Evolutionary conservation across 257 asterid genomes (phyloP).

Genomic region (Galeopsis tetrahit): DNA sequence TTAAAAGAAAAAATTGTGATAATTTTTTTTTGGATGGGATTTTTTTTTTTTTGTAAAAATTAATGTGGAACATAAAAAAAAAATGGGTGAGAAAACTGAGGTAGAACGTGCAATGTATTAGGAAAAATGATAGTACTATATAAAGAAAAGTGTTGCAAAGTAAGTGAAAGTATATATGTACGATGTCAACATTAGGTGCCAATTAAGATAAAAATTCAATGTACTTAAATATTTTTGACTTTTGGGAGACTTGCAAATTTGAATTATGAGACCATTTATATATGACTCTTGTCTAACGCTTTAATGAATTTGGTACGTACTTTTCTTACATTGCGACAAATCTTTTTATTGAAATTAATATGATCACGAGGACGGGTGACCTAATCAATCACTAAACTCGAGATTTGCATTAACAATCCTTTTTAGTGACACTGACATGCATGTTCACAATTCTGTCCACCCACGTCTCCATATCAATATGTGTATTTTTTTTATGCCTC

Average conservation of each 20-base stretch:
- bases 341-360: neutral
- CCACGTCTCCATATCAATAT: neutral
- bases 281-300: conserved; percentile 19
- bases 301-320: conserved; percentile 15
- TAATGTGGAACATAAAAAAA: too few relatives aligned
- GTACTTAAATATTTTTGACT: conserved; percentile 10
- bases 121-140: too few relatives aligned
- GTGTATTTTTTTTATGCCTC: too few relatives aligned
- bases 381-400: conserved; percentile 33
- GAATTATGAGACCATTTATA: conserved; percentile 6
- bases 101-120: too few relatives aligned
- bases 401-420: neutral
- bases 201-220: conserved; percentile 17
- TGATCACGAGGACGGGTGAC: conserved; percentile 30
- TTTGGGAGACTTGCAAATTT: conserved; percentile 17
- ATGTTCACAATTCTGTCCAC: neutral
- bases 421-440: neutral
- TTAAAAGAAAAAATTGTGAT: too few relatives aligned
- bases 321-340: neutral
- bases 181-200: conserved; percentile 46
- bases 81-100: too few relatives aligned
- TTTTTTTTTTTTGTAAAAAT: too few relatives aligned
- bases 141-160: conserved; percentile 32
- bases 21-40: too few relatives aligned
- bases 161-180: conserved; percentile 41